Evolutionary conservation across 345 rosid genomes (phyloP).

Genomic region (Linum trigynum): DNA sequence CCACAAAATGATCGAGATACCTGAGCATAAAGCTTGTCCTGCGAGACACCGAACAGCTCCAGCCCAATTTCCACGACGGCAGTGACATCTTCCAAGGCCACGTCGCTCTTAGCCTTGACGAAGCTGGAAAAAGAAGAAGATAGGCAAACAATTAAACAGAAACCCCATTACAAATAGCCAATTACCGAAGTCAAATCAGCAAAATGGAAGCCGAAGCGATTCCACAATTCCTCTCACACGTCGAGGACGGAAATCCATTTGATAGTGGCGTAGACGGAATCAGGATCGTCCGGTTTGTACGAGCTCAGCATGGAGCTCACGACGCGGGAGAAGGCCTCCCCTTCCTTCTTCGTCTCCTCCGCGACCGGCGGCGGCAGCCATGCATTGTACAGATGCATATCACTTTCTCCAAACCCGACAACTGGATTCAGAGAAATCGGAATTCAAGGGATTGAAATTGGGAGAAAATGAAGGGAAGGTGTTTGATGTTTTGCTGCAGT

Average conservation of each 20-base stretch:
- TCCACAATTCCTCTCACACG: conserved; percentile 37
- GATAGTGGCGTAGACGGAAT: conserved; percentile 81
- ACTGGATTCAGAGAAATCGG: not conserved
- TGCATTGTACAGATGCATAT: conserved; percentile 90
- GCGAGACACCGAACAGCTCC: conserved; percentile 59
- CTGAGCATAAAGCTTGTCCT: conserved; percentile 76
- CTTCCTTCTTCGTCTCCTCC: conserved; percentile 69
- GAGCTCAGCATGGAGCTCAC: conserved; percentile 51
- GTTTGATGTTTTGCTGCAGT: not conserved
- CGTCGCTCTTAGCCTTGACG: conserved; percentile 84
- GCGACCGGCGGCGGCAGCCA: conserved; percentile 96
- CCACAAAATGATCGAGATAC: conserved; percentile 24
- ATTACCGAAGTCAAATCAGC: not conserved
- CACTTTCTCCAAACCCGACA: not conserved
- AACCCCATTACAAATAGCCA: conserved; percentile 1
- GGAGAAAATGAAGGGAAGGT: too few relatives aligned
- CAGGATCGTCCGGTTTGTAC: conserved; percentile 72
- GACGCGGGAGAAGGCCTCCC: conserved; percentile 63
- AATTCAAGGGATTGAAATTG: not conserved
- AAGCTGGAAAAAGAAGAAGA: conserved; percentile 35
- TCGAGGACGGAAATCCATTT: conserved; percentile 89
- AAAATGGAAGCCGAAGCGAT: not conserved
- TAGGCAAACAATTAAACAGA: not conserved
- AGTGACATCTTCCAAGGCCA: conserved; percentile 63
- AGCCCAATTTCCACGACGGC: conserved; percentile 59